Base-by-base conservation (phyloP, 148 eudicot species). In the Spergularia bocconei region DNA sequence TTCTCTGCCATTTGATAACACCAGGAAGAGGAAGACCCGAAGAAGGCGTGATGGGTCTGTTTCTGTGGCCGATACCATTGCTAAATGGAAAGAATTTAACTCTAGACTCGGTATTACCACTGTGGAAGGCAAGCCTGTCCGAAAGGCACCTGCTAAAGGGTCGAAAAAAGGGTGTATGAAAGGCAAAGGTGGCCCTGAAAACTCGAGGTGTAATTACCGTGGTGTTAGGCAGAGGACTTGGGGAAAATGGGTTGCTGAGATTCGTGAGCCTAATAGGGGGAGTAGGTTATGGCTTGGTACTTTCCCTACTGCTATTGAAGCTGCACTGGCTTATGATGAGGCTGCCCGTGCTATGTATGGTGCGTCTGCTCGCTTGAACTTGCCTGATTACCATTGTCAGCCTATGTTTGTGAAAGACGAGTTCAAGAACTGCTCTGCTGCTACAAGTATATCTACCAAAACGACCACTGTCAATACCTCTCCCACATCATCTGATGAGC, bases 161-260 rank as follows among this genome's bases (percentile, higher is more conserved):
- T 93, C 98, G 5, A 93, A 87, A 69, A 93, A 93, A 62, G 98
- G 98, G 11, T 91, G 98, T 79, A 93, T 93, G 98, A 91, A 86
- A 72, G 98, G 98, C 0, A 93, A 91, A 87, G 98, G 98, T 2
- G 98, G 98, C 4, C 98, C 97, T 0, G 94, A 93, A 1, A 93
- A 93, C 65, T 39, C 88, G 0, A 75, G 63, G 0, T 82, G 86
- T 75, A 87, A 80, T 6, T 93, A 80, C 57, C 83, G 98, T 56
- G 97, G 98, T 6, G 98, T 93, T 44, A 84, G 98, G 72, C 98
- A 93, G 73, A 85, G 98, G 72, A 88, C 88, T 38, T 93, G 97
- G 98, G 98, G 98, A 6, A 93, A 89, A 85, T 93, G 98, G 98
- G 98, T 93, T 58, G 91, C 97, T 4, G 98, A 93, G 79, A 91